Percentiles rank a stretch among this genome's conserved stretches.
Evolutionary conservation across 2,329 filamentous ascomycete genomes (phyloP).

Genomic region (Alternaria tenuissima): DNA sequence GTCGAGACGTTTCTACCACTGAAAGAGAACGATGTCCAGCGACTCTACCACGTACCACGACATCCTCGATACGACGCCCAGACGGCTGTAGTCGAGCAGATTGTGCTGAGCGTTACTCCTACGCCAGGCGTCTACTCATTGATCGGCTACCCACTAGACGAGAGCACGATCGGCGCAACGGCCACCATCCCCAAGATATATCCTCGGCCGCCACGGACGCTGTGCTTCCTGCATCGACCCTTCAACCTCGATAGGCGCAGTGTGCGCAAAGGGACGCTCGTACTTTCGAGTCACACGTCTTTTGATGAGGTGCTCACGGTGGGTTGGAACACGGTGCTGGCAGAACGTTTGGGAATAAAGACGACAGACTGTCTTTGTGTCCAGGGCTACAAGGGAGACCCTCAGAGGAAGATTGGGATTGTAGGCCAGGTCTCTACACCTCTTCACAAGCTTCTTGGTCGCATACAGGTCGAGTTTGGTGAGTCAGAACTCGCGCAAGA

Average conservation of each 20-base stretch:
- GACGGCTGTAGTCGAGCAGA: constrained; percentile 37
- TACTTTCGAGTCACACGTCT: constrained; percentile 48
- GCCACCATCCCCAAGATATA: background rate
- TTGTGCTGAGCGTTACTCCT: constrained; percentile 44
- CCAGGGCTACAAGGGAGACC: constrained; percentile 52
- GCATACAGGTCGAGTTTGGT: constrained; percentile 40
- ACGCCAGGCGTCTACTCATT: constrained; percentile 41
- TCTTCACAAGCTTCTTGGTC: constrained; percentile 23
- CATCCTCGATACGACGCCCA: constrained; percentile 39
- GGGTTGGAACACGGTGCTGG: constrained; percentile 49
- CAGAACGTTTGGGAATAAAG: constrained; percentile 42
- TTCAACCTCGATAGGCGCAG: constrained; percentile 41
- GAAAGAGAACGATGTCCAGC: constrained; percentile 44
- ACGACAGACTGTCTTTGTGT: constrained; percentile 40
- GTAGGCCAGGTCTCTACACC: constrained; percentile 32
- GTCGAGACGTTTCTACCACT: constrained; percentile 41
- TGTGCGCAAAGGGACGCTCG: constrained; percentile 37
- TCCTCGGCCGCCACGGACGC: constrained; percentile 33
- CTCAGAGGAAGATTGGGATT: constrained; percentile 50
- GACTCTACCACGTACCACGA: constrained; percentile 46
- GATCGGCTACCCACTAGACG: constrained; percentile 29
- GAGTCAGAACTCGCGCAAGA: constrained; percentile 34
- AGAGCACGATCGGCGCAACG: constrained; percentile 6
- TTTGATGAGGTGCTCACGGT: constrained; percentile 53
- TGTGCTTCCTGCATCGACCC: constrained; percentile 47